Evolutionary conservation across 441 rosid genomes (phyloP).

Genomic region (Euphorbia celastroides): DNA sequence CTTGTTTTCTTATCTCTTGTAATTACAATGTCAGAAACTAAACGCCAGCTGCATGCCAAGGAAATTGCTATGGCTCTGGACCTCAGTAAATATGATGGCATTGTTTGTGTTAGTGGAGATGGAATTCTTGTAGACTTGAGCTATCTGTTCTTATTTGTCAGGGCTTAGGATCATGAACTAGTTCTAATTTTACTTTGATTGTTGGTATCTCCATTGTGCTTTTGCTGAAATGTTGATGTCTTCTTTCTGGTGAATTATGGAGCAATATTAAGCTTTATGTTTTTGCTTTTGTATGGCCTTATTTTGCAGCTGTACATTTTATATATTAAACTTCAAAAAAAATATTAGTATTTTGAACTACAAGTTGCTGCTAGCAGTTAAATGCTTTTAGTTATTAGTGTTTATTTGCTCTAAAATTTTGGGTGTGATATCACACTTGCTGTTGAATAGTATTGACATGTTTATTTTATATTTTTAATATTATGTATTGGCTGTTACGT

Average conservation of each 20-base stretch:
- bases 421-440: no score
- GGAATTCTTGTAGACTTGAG: constrained; percentile 90
- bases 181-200: background rate
- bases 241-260: no score
- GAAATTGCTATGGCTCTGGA: constrained; percentile 53
- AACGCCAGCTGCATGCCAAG: constrained; percentile 75
- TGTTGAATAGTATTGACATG: no score
- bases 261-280: background rate
- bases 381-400: no score
- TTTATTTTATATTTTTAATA: no score
- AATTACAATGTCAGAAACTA: constrained; percentile 57
- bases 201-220: background rate
- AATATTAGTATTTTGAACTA: no score
- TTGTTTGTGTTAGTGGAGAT: constrained; percentile 93
- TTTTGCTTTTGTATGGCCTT: constrained; percentile 1
- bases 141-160: constrained; percentile 13
- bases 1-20: background rate
- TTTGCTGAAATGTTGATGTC: background rate
- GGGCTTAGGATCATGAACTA: background rate
- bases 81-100: constrained; percentile 63
- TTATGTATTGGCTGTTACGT: no score
- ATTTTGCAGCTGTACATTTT: no score
- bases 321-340: no score
- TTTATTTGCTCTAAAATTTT: no score
- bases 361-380: no score